phyloP scores from a whole-genome alignment of 441 rosid species.

The Syzygium malaccense region DNA sequence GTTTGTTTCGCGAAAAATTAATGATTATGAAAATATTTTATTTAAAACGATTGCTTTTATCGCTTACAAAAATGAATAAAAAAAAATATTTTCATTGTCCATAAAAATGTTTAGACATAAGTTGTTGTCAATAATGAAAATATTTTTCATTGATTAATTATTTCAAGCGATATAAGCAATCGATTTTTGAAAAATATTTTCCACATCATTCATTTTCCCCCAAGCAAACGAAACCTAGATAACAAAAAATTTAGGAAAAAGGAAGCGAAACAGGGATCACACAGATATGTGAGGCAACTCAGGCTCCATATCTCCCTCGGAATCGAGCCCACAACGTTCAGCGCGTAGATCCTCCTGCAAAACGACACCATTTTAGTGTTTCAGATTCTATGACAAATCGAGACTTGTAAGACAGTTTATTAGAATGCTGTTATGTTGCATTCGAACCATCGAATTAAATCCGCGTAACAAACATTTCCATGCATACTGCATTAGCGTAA shows the following conservation, averaged over 20 bases:
- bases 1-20: too few relatives aligned
- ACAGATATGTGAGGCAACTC: background rate
- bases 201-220: too few relatives aligned
- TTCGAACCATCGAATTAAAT: background rate
- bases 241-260: background rate
- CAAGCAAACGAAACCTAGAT: too few relatives aligned
- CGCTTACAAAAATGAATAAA: too few relatives aligned
- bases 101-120: too few relatives aligned
- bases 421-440: background rate
- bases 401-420: background rate
- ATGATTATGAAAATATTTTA: too few relatives aligned
- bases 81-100: too few relatives aligned
- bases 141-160: too few relatives aligned
- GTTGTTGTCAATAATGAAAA: too few relatives aligned
- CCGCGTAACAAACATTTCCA: background rate
- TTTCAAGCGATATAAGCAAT: too few relatives aligned
- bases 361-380: background rate
- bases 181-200: too few relatives aligned
- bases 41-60: too few relatives aligned
- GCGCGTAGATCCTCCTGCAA: fast-evolving
- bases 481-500: background rate
- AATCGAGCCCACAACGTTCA: background rate
- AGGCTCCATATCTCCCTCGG: background rate
- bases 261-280: background rate
- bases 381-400: background rate